phyloP scores from a whole-genome alignment of 2,329 filamentous ascomycete species.

The Cladosporium sphaerospermum region DNA sequence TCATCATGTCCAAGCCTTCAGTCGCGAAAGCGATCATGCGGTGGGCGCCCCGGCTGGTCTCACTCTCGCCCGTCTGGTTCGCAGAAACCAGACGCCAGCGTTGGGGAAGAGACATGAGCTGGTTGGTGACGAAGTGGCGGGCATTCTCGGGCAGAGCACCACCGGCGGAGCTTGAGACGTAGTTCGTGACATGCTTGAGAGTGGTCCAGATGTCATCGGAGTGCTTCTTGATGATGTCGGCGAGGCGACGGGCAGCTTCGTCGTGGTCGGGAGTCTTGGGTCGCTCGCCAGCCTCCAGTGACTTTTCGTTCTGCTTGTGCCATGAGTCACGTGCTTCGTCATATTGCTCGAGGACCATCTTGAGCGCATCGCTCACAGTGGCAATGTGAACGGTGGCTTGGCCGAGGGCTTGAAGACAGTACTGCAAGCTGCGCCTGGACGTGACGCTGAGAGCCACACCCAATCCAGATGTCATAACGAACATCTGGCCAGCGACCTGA shows the following conservation, averaged over 20 bases:
- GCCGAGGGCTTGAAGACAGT: conserved; percentile 72
- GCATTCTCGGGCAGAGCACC: conserved; percentile 87
- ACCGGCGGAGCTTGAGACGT: conserved; percentile 85
- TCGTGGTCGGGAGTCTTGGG: conserved; percentile 29
- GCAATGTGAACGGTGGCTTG: conserved; percentile 78
- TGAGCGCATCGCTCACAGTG: conserved; percentile 66
- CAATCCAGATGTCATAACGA: conserved; percentile 84
- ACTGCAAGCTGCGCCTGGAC: conserved; percentile 75
- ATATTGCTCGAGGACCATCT: conserved; percentile 72
- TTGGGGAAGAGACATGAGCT: conserved; percentile 77
- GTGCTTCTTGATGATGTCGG: conserved; percentile 67
- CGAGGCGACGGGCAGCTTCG: conserved; percentile 52
- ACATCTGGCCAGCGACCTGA: conserved; percentile 49
- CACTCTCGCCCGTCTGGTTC: conserved; percentile 28
- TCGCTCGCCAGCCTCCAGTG: conserved; percentile 24
- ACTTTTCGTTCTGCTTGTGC: conserved; percentile 42
- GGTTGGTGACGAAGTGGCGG: conserved; percentile 70
- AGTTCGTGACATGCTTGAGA: conserved; percentile 72
- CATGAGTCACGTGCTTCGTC: conserved; percentile 48
- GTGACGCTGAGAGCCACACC: conserved; percentile 88
- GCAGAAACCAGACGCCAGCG: conserved; percentile 67
- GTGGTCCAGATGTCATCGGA: conserved; percentile 44
- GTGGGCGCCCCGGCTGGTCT: conserved; percentile 56
- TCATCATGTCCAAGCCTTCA: conserved; percentile 91
- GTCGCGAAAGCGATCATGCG: conserved; percentile 78